Conservation (phyloP, 1,139 yeast species). For the Chernovozyma aurita region DNA sequence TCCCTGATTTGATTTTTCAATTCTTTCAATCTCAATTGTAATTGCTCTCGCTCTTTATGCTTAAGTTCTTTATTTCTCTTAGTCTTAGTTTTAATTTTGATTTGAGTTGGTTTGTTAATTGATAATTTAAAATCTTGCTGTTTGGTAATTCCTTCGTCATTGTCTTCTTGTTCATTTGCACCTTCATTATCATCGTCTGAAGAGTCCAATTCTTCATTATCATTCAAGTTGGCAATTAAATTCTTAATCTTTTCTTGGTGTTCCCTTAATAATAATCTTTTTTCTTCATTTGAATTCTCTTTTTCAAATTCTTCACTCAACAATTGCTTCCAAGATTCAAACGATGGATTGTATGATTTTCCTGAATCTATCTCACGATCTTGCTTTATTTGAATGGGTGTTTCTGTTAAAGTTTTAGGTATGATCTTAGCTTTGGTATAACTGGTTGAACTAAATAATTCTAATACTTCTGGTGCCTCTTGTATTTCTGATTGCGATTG, state of each 20-base stretch:
- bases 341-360: slow-evolving; percentile 87
- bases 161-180: slow-evolving; percentile 27
- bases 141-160: slow-evolving; percentile 3
- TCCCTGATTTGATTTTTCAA: slow-evolving; percentile 55
- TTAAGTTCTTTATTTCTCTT: slow-evolving; percentile 70
- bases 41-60: slow-evolving; percentile 55
- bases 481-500: slow-evolving; percentile 16
- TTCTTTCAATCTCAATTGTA: slow-evolving; percentile 55
- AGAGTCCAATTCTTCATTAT: slow-evolving; percentile 46
- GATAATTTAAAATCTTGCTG: slow-evolving; percentile 44
- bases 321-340: slow-evolving; percentile 76
- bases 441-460: slow-evolving; percentile 40
- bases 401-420: slow-evolving; percentile 54
- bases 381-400: slow-evolving; percentile 50
- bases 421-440: slow-evolving; percentile 45
- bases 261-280: slow-evolving; percentile 54
- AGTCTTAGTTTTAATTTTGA: slow-evolving; percentile 70
- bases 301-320: slow-evolving; percentile 61
- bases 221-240: slow-evolving; percentile 55
- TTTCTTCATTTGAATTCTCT: slow-evolving; percentile 66
- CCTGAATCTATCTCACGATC: slow-evolving; percentile 59
- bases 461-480: slow-evolving; percentile 36
- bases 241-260: slow-evolving; percentile 61
- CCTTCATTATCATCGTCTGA: slow-evolving; percentile 42
- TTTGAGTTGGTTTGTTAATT: slow-evolving; percentile 63